Base-by-base conservation (phyloP, 768 basidiomycete genomes). In the Tylopilus cervinicoccineus region DNA sequence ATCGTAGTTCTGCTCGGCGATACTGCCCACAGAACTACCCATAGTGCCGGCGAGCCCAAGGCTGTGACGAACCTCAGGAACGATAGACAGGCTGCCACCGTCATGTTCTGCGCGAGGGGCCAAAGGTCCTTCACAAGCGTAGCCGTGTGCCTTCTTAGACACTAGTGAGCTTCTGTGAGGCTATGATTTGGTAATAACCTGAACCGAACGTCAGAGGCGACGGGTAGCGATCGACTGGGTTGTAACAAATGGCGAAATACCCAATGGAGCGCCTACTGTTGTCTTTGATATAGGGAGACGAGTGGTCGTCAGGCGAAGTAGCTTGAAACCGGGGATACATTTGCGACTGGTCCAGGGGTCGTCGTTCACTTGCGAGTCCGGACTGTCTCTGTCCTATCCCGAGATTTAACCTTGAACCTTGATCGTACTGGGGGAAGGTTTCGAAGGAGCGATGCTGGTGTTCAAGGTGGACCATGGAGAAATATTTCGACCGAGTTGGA, bases 21-120 rank as follows among this genome's bases (percentile, higher is more conserved):
- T 76, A 20, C 76, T 76, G 4, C 71, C 72, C 40, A 77, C 71
- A 0, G 78, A 80, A 1, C 78, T 78, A 10, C 86, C 86, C 70
- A 88, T 76, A 0, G 85, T 88, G 0, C 84, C 86, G 13, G 71
- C 68, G 66, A 86, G 75, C 0, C 84, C 83, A 16, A 87, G 68
- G n/a, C 71, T 72, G 36, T 76, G 76, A 55, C 79, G 74, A 17
- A 73, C 72, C 45, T 81, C 77, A 0, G 72, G 74, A 5, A 74
- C 67, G 19, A 81, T 75, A 0, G 75, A 73, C 23, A 70, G 47
- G 20, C 57, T 67, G 53, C 57, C 28, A 56, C 60, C 42, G 12
- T 55, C 38, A 22, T 58, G 45, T 43, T 52, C 22, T 11, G 42
- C 47, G 4, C 43, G 47, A 23, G 60, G 57, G n/a, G 33, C 46